A percentile compares a stretch with the other conserved stretches of the same genome.
phyloP scores from a whole-genome alignment of 1,284 basidiomycete species.

The Puccinia hordei region DNA sequence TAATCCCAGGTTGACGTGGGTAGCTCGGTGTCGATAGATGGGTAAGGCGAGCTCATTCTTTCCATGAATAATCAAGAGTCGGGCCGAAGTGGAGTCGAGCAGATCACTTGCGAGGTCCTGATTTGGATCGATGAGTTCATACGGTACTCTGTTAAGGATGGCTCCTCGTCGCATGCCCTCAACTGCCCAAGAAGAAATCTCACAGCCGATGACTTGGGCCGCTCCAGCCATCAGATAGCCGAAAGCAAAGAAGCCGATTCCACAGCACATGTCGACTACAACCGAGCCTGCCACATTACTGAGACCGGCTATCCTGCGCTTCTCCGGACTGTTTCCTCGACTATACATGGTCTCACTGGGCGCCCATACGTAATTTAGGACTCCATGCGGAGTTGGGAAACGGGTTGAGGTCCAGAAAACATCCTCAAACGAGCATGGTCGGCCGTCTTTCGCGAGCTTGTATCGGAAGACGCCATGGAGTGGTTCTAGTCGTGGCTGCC shows the following conservation, averaged over 20 bases:
- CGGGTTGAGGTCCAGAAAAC: conserved; percentile 43
- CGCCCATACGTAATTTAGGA: conserved; percentile 25
- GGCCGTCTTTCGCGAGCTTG: neutral
- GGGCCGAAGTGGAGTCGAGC: conserved; percentile 3
- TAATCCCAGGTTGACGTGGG: conserved; percentile 43
- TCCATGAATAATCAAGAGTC: conserved; percentile 1
- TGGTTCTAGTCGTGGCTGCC: conserved; percentile 14
- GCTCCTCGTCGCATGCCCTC: conserved; percentile 37
- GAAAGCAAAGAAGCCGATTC: conserved; percentile 43
- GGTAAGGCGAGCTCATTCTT: conserved; percentile 10
- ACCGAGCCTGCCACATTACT: conserved; percentile 5
- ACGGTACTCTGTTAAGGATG: neutral
- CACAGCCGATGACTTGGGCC: conserved; percentile 27
- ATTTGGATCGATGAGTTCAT: neutral
- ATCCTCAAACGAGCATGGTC: neutral
- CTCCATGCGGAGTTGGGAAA: conserved; percentile 9
- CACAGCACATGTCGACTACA: conserved; percentile 44
- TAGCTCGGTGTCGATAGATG: conserved; percentile 23
- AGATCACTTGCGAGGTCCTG: neutral
- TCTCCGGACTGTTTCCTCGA: conserved; percentile 37
- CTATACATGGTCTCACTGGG: conserved; percentile 43
- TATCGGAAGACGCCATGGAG: conserved; percentile 18
- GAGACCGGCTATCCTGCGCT: conserved; percentile 20
- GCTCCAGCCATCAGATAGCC: conserved; percentile 34
- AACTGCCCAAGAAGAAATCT: conserved; percentile 37